phyloP scores from a whole-genome alignment of 148 eudicot species.

The Cornus florida region DNA sequence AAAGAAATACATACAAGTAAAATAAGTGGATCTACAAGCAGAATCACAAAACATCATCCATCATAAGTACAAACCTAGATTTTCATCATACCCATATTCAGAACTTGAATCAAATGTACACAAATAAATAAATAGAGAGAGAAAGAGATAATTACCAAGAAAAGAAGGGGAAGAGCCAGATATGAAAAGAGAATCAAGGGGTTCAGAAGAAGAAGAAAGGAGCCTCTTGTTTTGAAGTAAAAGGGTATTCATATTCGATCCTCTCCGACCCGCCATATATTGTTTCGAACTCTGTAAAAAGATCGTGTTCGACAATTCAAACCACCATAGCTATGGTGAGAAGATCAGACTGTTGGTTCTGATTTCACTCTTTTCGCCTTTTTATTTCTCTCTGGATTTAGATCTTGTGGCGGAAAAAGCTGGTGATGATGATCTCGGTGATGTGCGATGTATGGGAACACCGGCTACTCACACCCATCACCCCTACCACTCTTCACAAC shows the following conservation, averaged over 20 bases:
- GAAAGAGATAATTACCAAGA: conserved; percentile 33
- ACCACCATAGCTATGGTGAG: conserved; percentile 15
- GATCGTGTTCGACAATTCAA: conserved; percentile 7
- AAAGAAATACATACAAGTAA: background rate
- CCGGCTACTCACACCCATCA: conserved; percentile 62
- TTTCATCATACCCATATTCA: background rate
- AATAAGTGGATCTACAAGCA: background rate
- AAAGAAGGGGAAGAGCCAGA: conserved; percentile 55
- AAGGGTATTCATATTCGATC: conserved; percentile 14
- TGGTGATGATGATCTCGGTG: conserved; percentile 84
- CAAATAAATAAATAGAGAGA: background rate
- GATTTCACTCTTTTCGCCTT: background rate
- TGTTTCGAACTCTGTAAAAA: background rate
- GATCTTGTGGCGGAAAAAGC: conserved; percentile 86
- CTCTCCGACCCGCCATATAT: conserved; percentile 42
- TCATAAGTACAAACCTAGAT: background rate
- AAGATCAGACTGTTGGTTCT: background rate
- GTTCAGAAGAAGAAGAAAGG: conserved; percentile 33
- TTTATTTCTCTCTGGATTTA: background rate
- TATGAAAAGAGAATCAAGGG: conserved; percentile 46
- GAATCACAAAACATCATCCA: background rate
- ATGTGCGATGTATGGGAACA: conserved; percentile 85
- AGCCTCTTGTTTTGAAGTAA: conserved; percentile 27
- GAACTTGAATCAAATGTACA: background rate
- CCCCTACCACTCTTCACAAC: background rate